Evolutionary conservation across 768 basidiomycete genomes (phyloP).

Genomic region (Russula emetica): DNA sequence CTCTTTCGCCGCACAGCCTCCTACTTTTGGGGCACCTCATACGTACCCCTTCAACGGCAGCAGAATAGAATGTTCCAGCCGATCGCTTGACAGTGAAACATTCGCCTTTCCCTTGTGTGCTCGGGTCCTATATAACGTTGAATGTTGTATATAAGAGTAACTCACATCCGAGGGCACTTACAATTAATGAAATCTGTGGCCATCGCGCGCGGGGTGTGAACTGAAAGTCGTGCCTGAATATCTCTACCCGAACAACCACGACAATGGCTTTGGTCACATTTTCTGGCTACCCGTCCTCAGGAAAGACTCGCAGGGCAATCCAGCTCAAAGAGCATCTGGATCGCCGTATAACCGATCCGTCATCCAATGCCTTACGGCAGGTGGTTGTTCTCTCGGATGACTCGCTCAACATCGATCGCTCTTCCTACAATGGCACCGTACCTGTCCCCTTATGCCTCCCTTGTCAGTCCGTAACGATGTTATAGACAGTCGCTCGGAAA

Average conservation of each 20-base stretch:
- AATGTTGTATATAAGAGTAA: too few species aligned
- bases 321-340: constrained; percentile 62
- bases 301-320: constrained; percentile 71
- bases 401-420: constrained; percentile 54
- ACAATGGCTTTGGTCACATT: constrained; percentile 90
- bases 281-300: constrained; percentile 81
- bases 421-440: constrained; percentile 67
- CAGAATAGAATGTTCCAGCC: too few species aligned
- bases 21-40: background rate
- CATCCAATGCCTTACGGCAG: constrained; percentile 50
- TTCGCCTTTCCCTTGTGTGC: too few species aligned
- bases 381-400: constrained; percentile 69
- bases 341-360: constrained; percentile 43
- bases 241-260: background rate
- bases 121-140: too few species aligned
- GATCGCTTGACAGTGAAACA: too few species aligned
- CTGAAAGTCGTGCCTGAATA: background rate
- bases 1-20: background rate
- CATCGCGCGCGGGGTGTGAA: background rate
- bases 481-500: constrained; percentile 76
- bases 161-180: too few species aligned
- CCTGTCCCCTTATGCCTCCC: background rate
- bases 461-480: background rate
- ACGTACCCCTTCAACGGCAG: too few species aligned
- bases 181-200: background rate